Percentiles rank a stretch among this genome's conserved stretches.
These are phyloP conservation scores for Rhodotorula sp. DNA, from an alignment of 1,284 basidiomycete genomes.

Conservation along the genomic window DNA sequence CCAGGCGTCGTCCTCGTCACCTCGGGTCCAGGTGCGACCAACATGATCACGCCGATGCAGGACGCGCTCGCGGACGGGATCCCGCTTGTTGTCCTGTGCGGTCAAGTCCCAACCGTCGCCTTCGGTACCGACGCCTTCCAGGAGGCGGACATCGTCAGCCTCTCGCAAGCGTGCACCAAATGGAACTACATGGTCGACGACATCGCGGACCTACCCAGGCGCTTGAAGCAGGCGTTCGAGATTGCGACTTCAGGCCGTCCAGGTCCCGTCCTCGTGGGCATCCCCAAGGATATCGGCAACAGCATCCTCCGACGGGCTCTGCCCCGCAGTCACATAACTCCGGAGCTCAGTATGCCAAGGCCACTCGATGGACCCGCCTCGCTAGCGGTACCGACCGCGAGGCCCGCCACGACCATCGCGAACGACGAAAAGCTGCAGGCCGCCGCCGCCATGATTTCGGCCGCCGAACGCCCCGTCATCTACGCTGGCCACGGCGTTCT, in stretches of 20 bases:
- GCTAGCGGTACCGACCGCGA: slow-evolving; percentile 23
- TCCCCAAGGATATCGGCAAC: slow-evolving; percentile 97
- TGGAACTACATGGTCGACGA: slow-evolving; percentile 99
- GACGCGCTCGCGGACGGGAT: slow-evolving; percentile 94
- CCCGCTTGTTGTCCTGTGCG: slow-evolving; percentile 91
- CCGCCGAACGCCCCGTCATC: slow-evolving; percentile 84
- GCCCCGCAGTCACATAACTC: slow-evolving; percentile 82
- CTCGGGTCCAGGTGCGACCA: slow-evolving; percentile 95
- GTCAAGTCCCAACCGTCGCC: slow-evolving; percentile 93
- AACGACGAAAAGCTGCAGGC: slow-evolving; percentile 77
- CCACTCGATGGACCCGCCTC: slow-evolving; percentile 37
- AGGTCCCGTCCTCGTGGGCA: slow-evolving; percentile 93
- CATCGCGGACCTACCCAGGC: slow-evolving; percentile 85
- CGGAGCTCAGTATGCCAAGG: slow-evolving; percentile 55
- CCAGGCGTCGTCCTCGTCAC: slow-evolving; percentile 98
- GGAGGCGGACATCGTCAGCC: slow-evolving; percentile 94
- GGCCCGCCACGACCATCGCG: slow-evolving; percentile 35
- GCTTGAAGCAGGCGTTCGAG: slow-evolving; percentile 99
- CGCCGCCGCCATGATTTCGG: slow-evolving; percentile 89
- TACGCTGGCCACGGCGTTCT: slow-evolving; percentile 93
- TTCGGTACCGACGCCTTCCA: slow-evolving; percentile 99
- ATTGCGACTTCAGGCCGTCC: slow-evolving; percentile 95
- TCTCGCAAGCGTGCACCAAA: slow-evolving; percentile 94
- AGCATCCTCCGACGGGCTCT: slow-evolving; percentile 81
- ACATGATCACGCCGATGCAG: slow-evolving; percentile 96